Evolutionary conservation across 1,139 yeast species (phyloP).

Genomic region (Pichia sp.): DNA sequence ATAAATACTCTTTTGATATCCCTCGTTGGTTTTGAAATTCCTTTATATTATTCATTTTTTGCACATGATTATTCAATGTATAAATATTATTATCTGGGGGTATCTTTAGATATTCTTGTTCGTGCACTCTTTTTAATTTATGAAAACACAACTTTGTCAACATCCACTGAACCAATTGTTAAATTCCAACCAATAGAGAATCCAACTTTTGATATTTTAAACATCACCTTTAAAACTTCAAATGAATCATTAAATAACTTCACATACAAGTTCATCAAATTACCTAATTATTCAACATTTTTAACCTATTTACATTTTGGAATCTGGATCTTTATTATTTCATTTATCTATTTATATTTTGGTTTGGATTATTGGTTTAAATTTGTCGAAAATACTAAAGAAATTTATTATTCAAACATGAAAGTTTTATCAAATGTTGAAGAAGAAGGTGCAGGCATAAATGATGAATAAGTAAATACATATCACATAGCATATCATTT

Average conservation of each 20-base stretch:
- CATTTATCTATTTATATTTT: not conserved
- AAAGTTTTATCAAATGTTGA: conserved; percentile 54
- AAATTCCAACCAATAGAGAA: not conserved
- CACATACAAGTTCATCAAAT: conserved; percentile 2
- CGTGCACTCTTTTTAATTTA: not conserved
- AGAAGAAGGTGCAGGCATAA: conserved; percentile 13
- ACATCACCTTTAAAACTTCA: not conserved
- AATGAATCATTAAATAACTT: not conserved
- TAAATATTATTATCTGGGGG: not conserved
- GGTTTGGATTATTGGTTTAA: not conserved
- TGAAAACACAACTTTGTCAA: too few relatives aligned
- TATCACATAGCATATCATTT: too few relatives aligned
- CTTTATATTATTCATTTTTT: not conserved
- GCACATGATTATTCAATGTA: not conserved
- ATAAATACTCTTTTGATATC: not conserved
- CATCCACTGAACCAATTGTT: not conserved
- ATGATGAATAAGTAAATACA: not conserved
- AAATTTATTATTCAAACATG: conserved; percentile 56
- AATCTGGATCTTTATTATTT: conserved; percentile 51
- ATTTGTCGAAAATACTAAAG: conserved; percentile 43
- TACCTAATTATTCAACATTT: conserved; percentile 25
- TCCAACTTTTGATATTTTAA: not conserved
- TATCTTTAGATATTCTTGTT: not conserved
- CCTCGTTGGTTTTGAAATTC: not conserved
- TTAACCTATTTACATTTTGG: conserved; percentile 53